Evolutionary conservation across 768 basidiomycete genomes (phyloP).

Genomic region (Phanerochaete carnosa): DNA sequence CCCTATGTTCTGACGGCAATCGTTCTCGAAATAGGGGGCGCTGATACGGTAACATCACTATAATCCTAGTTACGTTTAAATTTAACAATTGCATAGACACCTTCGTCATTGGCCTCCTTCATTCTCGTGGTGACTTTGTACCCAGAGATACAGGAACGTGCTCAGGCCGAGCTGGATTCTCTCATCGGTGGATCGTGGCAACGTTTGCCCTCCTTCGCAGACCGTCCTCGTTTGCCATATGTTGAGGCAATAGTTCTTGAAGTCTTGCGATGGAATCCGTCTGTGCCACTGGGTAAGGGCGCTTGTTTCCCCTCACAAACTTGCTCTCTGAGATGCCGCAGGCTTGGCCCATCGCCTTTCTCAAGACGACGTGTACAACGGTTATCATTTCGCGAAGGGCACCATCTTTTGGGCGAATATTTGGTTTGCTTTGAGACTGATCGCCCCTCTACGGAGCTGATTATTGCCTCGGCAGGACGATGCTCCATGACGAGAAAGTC

Average conservation of each 20-base stretch:
- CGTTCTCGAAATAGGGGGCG: constrained; percentile 17
- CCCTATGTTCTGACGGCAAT: background rate
- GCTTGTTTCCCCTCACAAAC: background rate
- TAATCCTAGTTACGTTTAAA: background rate
- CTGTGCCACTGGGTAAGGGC: constrained; percentile 18
- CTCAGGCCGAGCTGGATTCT: constrained; percentile 28
- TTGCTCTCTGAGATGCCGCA: background rate
- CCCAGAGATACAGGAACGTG: constrained; percentile 27
- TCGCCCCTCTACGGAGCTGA: background rate
- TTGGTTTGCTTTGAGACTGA: constrained; percentile 16
- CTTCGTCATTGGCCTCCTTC: constrained; percentile 31
- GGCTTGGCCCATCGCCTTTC: constrained; percentile 23
- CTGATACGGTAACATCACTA: constrained; percentile 23
- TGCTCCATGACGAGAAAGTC: constrained; percentile 24
- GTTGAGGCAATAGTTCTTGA: constrained; percentile 21
- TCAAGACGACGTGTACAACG: constrained; percentile 28
- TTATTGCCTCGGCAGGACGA: constrained; percentile 18
- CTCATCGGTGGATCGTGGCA: constrained; percentile 15
- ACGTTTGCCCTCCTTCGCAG: constrained; percentile 19
- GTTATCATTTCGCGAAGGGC: constrained; percentile 24
- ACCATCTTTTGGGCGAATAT: constrained; percentile 29
- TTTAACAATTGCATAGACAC: constrained; percentile 18
- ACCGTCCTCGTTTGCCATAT: constrained; percentile 20
- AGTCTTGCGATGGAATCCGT: constrained; percentile 26
- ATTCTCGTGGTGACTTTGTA: constrained; percentile 37